A percentile compares a stretch with the other conserved stretches of the same genome.
phyloP scores from a whole-genome alignment of 768 basidiomycete species.

The Lactarius akahatsu region DNA sequence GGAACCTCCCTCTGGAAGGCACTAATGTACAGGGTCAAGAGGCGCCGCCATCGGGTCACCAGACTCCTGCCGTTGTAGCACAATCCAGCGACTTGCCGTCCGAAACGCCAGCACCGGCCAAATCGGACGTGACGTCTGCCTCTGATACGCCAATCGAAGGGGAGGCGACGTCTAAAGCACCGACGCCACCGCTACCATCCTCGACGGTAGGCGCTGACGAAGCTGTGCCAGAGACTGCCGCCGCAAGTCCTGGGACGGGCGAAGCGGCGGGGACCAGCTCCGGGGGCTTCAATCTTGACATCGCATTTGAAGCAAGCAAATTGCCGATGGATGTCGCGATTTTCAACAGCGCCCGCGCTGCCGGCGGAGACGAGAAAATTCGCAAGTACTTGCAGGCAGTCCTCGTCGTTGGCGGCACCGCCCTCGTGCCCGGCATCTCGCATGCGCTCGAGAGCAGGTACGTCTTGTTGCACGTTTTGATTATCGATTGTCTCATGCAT shows the following conservation, averaged over 20 bases:
- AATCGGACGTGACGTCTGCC: slow-evolving; percentile 29
- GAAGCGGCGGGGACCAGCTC: slow-evolving; percentile 20
- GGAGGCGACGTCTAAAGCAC: slow-evolving; percentile 24
- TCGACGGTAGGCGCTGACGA: slow-evolving; percentile 21
- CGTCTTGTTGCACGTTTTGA: slow-evolving; percentile 26
- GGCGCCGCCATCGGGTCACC: slow-evolving; percentile 27
- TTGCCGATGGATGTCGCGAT: slow-evolving; percentile 91
- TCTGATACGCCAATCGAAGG: slow-evolving; percentile 26
- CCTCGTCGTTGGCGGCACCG: slow-evolving; percentile 83
- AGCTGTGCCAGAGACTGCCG: slow-evolving; percentile 13
- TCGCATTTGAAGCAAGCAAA: slow-evolving; percentile 83
- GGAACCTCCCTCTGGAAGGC: slow-evolving; percentile 20
- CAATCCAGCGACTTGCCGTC: slow-evolving; percentile 25
- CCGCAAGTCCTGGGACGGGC: slow-evolving; percentile 16
- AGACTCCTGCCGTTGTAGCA: slow-evolving; percentile 25
- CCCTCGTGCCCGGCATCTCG: slow-evolving; percentile 75
- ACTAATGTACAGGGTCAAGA: slow-evolving; percentile 16
- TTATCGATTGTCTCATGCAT: slow-evolving; percentile 16
- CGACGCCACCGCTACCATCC: slow-evolving; percentile 30
- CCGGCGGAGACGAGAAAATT: slow-evolving; percentile 85
- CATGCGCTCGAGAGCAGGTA: slow-evolving; percentile 89
- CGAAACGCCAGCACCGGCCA: slow-evolving; percentile 25
- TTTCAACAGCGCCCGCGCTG: slow-evolving; percentile 86
- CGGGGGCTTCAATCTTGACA: slow-evolving; percentile 59
- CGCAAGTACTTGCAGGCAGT: slow-evolving; percentile 87